Conservation (phyloP, 2,329 filamentous ascomycete species). For the Cercospora citrullina region DNA sequence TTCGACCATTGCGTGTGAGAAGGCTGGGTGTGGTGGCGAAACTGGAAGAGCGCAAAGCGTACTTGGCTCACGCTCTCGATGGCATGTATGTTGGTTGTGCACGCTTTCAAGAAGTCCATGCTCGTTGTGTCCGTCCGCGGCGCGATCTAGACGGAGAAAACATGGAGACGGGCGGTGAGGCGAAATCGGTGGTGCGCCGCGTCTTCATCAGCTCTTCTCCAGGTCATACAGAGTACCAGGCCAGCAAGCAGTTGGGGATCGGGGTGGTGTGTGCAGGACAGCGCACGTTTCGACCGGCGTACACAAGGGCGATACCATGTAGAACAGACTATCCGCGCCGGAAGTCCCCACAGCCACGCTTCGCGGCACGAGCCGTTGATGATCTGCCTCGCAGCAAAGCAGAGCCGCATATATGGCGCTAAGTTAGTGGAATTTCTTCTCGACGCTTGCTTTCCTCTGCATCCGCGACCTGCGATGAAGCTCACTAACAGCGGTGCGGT, state of each 20-base stretch:
- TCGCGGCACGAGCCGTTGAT: neutral
- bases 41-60: conserved; percentile 17
- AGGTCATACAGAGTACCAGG: neutral
- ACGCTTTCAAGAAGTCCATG: conserved; percentile 41
- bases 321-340: neutral
- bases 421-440: neutral
- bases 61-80: conserved; percentile 25
- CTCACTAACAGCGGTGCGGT: conserved; percentile 79
- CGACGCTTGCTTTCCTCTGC: neutral
- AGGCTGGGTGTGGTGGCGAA: conserved; percentile 4
- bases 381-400: neutral
- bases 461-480: conserved; percentile 60
- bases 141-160: conserved; percentile 21
- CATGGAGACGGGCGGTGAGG: conserved; percentile 26
- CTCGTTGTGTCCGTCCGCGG: conserved; percentile 14
- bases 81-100: conserved; percentile 38
- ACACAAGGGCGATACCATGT: neutral
- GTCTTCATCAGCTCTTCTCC: conserved; percentile 5
- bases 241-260: neutral
- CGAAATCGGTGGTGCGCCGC: neutral
- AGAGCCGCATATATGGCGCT: neutral
- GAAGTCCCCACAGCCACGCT: neutral
- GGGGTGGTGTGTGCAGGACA: neutral
- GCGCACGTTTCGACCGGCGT: neutral
- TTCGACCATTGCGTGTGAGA: conserved; percentile 3